These are phyloP conservation scores for Grosmannia penicillata DNA, from an alignment of 2,329 filamentous ascomycete species.

Conservation along the genomic window DNA sequence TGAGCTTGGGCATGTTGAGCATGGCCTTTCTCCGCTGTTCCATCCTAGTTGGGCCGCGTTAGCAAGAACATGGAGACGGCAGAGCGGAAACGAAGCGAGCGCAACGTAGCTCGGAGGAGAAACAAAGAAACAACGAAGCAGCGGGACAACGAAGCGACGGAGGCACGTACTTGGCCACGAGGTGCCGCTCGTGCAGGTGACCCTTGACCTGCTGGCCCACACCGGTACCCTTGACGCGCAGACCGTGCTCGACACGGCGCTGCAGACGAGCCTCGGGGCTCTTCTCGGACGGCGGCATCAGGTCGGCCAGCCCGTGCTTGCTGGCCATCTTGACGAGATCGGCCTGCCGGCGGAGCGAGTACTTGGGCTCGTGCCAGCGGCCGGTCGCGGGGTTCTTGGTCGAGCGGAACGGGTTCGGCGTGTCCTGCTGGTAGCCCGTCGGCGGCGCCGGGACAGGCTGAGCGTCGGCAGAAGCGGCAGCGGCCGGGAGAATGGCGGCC, in stretches of 20 bases:
- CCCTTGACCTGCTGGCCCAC: conserved; percentile 90
- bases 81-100: background rate
- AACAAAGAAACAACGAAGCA: conserved; percentile 16
- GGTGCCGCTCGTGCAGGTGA: conserved; percentile 77
- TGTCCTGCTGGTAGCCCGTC: conserved; percentile 38
- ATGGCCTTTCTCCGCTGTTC: conserved; percentile 84
- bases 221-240: conserved; percentile 85
- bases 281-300: conserved; percentile 67
- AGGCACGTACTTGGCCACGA: conserved; percentile 61
- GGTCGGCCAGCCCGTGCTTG: conserved; percentile 63
- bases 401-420: conserved; percentile 68
- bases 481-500: conserved; percentile 36
- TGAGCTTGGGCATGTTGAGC: conserved; percentile 84
- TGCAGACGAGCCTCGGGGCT: conserved; percentile 55
- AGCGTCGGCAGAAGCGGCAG: conserved; percentile 22
- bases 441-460: conserved; percentile 12
- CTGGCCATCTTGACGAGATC: conserved; percentile 78
- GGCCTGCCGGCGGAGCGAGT: conserved; percentile 75
- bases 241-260: conserved; percentile 60
- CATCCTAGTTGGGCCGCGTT: conserved; percentile 35
- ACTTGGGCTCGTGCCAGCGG: conserved; percentile 70
- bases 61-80: background rate
- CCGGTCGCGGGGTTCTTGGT: conserved; percentile 66
- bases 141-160: too few relatives aligned
- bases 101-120: background rate